Evolutionary conservation across 495 filamentous ascomycete genomes (phyloP).

Genomic region (Neurospora pannonica): DNA sequence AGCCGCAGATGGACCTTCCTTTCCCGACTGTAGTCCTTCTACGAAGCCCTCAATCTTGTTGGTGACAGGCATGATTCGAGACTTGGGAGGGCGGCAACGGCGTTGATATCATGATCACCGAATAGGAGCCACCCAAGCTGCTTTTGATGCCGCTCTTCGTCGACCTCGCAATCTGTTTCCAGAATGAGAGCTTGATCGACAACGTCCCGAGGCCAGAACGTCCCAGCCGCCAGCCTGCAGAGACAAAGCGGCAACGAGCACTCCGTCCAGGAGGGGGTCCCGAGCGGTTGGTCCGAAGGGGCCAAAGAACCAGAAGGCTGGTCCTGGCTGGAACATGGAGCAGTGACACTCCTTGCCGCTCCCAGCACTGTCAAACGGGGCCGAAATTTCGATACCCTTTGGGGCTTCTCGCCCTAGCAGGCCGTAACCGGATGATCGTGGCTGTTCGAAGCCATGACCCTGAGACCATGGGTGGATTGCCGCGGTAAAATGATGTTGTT

Average conservation of each 20-base stretch:
- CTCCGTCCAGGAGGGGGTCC: background rate
- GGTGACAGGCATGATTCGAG: background rate
- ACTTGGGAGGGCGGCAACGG: background rate
- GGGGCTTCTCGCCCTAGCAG: background rate
- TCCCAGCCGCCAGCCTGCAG: background rate
- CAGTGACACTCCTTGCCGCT: background rate
- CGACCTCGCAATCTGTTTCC: background rate
- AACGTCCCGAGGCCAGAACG: background rate
- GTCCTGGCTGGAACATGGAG: background rate
- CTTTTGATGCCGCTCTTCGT: background rate
- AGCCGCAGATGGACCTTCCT: no score
- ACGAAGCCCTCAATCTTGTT: background rate
- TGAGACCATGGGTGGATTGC: background rate
- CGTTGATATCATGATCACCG: background rate
- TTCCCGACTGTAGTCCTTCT: background rate
- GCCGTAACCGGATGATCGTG: background rate
- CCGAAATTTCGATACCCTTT: background rate
- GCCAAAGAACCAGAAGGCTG: background rate
- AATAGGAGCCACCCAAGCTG: background rate
- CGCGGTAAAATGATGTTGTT: background rate
- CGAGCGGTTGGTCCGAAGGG: background rate
- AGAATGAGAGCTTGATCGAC: background rate
- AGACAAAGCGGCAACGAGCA: background rate
- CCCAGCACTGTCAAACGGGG: background rate
- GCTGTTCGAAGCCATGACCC: background rate